Evolutionary conservation across 2,329 filamentous ascomycete genomes (phyloP), one percentile per base, ranked within the genome.

Genomic region (Polytolypa hystricis): DNA sequence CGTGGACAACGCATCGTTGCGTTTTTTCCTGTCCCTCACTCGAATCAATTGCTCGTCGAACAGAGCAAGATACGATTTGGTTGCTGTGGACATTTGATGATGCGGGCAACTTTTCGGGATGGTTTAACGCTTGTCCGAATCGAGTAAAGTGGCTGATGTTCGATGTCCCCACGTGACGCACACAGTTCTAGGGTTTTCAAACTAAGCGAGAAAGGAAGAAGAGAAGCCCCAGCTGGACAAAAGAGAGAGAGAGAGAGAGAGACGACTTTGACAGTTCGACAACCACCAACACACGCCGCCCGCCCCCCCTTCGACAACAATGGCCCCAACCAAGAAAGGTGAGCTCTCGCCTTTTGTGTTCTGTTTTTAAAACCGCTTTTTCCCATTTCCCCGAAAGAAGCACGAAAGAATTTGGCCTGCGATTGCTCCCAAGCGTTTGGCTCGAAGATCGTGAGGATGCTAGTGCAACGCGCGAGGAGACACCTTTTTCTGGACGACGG

Each of bases 251-350:
- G 20, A 33, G 37, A 14, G 19, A 32, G 33, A 38, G 28, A 23
- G 25, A 32, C 30, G 35, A 39, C 34, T 8, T 30, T 14, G 33
- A 35, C n/a, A 11, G 37, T 56, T 57, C 57, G 59, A 62, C 56
- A 61, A 60, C 54, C 53, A 62, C 49, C 52, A 59, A 55, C 53
- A 41, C 31, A 46, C 58, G 54, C 56, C 54, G 60, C 55, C 50
- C 53, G 54, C 55, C 53, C 61, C 54, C 50, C 54, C 51, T 56
- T 60, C 57, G 59, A 62, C 57, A 64, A 60, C 59, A 54, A 65
- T 65, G 62, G 62, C 61, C 52, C 63, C 63, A 51, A 62, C 61
- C 53, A 66, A 66, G 60, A 62, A 64, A 62, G 61, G 64, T 67
- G 56, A 47, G 56, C 47, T 2, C 4, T 12, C 21, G 21, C 21